A percentile compares a stretch with the other conserved stretches of the same genome.
Evolutionary conservation across 2,329 filamentous ascomycete species (phyloP).

Genomic region (Fusarium globosum): DNA sequence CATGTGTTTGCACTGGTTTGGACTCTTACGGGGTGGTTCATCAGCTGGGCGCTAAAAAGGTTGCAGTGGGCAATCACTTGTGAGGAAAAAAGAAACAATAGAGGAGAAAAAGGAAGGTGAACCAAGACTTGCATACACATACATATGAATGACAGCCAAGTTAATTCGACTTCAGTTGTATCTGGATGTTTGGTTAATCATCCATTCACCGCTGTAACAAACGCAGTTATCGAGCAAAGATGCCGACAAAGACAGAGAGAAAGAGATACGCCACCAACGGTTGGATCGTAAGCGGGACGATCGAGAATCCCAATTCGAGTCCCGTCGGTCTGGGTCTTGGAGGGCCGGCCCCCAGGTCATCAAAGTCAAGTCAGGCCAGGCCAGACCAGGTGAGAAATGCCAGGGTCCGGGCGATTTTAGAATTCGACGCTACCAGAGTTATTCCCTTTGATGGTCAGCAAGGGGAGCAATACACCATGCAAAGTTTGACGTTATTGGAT

Average conservation of each 20-base stretch:
- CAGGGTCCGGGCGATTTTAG: slow-evolving; percentile 16
- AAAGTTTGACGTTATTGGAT: background rate
- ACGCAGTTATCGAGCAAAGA: background rate
- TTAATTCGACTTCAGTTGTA: background rate
- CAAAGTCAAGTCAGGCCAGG: background rate
- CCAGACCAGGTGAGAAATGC: background rate
- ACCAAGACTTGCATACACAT: background rate
- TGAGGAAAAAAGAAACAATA: background rate
- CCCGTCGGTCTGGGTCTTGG: slow-evolving; percentile 20
- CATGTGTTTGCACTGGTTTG: background rate
- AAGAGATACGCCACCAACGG: slow-evolving; percentile 25
- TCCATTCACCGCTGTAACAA: background rate
- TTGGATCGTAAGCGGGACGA: slow-evolving; percentile 30
- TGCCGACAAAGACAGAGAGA: background rate
- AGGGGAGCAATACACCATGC: background rate
- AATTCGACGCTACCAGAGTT: slow-evolving; percentile 5
- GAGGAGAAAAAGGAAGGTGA: background rate
- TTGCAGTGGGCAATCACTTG: background rate
- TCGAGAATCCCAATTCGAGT: slow-evolving; percentile 27
- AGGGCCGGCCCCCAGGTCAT: background rate
- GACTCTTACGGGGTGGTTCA: background rate
- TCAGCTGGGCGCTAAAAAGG: background rate
- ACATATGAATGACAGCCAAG: background rate
- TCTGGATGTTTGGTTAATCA: no score
- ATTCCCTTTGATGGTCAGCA: slow-evolving; percentile 3